Evolutionary conservation across 129 eudicot species (phyloP).

Genomic region (Chrysanthemum seticuspe): DNA sequence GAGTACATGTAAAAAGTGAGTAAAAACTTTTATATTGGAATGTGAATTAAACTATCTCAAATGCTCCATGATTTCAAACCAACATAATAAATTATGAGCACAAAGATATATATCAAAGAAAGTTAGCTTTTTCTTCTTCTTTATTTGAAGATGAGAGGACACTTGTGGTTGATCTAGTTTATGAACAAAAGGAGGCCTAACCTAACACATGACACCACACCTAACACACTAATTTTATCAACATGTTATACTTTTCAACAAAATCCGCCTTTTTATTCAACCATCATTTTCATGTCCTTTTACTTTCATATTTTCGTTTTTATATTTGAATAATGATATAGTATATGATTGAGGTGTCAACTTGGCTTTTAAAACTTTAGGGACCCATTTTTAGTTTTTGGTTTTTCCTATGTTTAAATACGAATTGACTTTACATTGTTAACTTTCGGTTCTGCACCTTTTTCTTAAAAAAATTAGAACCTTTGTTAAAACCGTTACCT

Average conservation of each 20-base stretch:
- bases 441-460: neutral
- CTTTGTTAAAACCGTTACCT: neutral
- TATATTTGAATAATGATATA: neutral
- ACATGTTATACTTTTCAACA: conserved; percentile 23
- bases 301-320: neutral
- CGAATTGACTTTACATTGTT: neutral
- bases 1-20: neutral
- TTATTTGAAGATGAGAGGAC: conserved; percentile 21
- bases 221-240: conserved; percentile 27
- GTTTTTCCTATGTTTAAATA: neutral
- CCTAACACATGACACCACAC: conserved; percentile 31
- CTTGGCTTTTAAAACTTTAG: conserved; percentile 9
- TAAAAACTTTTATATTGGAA: neutral
- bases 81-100: neutral
- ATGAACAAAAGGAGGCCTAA: conserved; percentile 19
- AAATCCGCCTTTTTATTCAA: conserved; percentile 23
- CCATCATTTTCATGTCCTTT: conserved; percentile 28
- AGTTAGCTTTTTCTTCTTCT: neutral
- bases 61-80: neutral
- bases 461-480: no score
- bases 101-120: conserved; percentile 5
- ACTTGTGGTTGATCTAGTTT: conserved; percentile 21
- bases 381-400: neutral
- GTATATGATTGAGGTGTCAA: conserved; percentile 32
- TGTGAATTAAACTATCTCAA: neutral